A percentile compares a stretch with the other conserved stretches of the same genome.
These are phyloP conservation scores for Stramenopiles sp. DNA, from an alignment of 352 stramenopile species.

Conservation along the genomic window DNA sequence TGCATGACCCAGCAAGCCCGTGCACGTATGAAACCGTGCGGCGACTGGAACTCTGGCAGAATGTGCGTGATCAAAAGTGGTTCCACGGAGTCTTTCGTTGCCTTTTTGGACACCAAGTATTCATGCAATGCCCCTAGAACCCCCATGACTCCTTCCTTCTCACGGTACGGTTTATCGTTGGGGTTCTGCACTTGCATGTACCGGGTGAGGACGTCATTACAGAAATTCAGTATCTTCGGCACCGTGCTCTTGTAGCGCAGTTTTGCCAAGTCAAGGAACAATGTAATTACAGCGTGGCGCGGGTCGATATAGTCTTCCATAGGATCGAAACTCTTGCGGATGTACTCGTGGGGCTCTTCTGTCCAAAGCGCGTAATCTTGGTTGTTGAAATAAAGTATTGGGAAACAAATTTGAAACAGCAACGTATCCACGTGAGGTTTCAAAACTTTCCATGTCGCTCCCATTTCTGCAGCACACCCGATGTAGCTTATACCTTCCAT, in stretches of 20 bases:
- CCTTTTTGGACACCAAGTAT: slow-evolving; percentile 74
- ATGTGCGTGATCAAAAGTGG: slow-evolving; percentile 78
- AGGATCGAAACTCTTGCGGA: slow-evolving; percentile 88
- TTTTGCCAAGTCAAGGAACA: slow-evolving; percentile 80
- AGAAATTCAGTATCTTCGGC: slow-evolving; percentile 54
- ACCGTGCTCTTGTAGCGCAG: slow-evolving; percentile 82
- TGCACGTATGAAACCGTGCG: slow-evolving; percentile 75
- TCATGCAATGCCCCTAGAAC: slow-evolving; percentile 72
- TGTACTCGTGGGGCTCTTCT: slow-evolving; percentile 89
- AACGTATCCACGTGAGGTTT: slow-evolving; percentile 91
- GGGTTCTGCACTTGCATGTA: slow-evolving; percentile 45
- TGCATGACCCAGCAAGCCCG: slow-evolving; percentile 87
- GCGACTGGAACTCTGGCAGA: slow-evolving; percentile 83
- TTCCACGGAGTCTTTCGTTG: slow-evolving; percentile 73
- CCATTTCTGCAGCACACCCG: slow-evolving; percentile 75
- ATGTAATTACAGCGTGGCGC: slow-evolving; percentile 68
- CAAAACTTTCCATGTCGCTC: slow-evolving; percentile 85
- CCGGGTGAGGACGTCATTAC: slow-evolving; percentile 68
- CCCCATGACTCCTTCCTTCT: slow-evolving; percentile 83
- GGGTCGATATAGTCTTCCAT: slow-evolving; percentile 89
- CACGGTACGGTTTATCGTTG: slow-evolving; percentile 66
- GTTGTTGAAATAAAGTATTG: slow-evolving; percentile 70
- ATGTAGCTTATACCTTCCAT: slow-evolving; percentile 80
- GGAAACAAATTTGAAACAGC: slow-evolving; percentile 88
- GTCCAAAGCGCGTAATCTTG: slow-evolving; percentile 83